Evolutionary conservation across 352 stramenopile genomes (phyloP), one percentile per base, ranked within the genome.

Genomic region (Plasmopara viticola): DNA sequence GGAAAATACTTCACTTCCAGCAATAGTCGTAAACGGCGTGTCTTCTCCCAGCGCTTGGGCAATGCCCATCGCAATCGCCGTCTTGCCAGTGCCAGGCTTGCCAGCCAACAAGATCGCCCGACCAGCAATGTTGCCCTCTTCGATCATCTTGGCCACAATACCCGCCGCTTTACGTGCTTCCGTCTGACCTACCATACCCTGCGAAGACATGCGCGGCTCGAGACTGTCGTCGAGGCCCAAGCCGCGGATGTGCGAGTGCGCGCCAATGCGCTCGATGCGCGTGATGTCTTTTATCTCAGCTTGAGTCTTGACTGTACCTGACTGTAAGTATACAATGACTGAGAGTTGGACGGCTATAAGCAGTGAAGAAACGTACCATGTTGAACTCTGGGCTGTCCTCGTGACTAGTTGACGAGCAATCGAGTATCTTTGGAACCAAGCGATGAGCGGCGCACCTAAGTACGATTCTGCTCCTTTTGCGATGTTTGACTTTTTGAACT

Each of bases 11-110:
- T 99, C 96, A 18, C 86, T 97, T n/a, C 90, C 97, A 40, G 92
- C 95, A 51, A 99, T 97, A 41, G 94, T 98, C 10, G 95, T 99
- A 72, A 99, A 99, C 40, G 97, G 97, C 43, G 97, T 99, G 71
- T 98, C 95, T 54, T 98, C 89, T 34, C 96, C 96, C 18, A 99
- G 73, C 53, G 97, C 95, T 68, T 98, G 95, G 8, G 96, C 91
- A 59, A 99, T 92, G 29, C 90, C 97, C 95, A 99, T 98, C 25
- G 96, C 96, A 68, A 99, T 97, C 12, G 96, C 97, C 17, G 97
- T 99, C 77, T 95, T 98, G 38, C 95, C 95, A 12, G 95, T 98
- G 39, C 94, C 95, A 33, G 97, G 97, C 52, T 98, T 91, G 10
- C 97, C 96, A 10, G 95, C 96, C 18, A 99, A 74, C 30, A 99